These are phyloP conservation scores for Suillus paluster DNA, from an alignment of 768 basidiomycete species.

Conservation along the genomic window DNA sequence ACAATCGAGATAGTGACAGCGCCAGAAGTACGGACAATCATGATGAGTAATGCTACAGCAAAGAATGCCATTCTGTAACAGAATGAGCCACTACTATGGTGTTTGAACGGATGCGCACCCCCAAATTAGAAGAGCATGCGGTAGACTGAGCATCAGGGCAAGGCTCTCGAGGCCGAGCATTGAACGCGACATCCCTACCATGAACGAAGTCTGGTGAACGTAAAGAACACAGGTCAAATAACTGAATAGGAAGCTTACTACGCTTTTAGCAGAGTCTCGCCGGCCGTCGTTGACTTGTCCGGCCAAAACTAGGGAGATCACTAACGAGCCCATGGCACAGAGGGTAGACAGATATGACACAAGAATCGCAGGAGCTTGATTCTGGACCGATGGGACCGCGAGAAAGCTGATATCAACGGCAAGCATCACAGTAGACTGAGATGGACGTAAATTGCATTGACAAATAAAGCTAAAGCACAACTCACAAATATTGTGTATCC, in stretches of 20 bases:
- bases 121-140: constrained; percentile 37
- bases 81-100: not conserved
- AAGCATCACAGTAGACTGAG: constrained; percentile 16
- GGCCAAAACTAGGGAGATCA: constrained; percentile 39
- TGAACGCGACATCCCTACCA: constrained; percentile 9
- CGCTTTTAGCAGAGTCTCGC: constrained; percentile 25
- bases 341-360: constrained; percentile 43
- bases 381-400: not conserved
- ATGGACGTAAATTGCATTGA: not conserved
- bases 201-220: constrained; percentile 6
- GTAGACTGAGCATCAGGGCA: constrained; percentile 37
- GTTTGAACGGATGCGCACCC: constrained; percentile 4
- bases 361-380: constrained; percentile 19
- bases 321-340: constrained; percentile 37
- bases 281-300: constrained; percentile 39
- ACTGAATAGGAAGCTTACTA: constrained; percentile 34
- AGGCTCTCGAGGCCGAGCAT: constrained; percentile 23
- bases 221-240: not conserved
- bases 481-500: constrained; percentile 13
- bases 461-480: not conserved
- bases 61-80: constrained; percentile 12
- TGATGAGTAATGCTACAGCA: constrained; percentile 1
- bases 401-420: constrained; percentile 17
- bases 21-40: not conserved
- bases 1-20: not conserved